phyloP scores from a whole-genome alignment of 2,329 filamentous ascomycete species.

The Arthrobotrys megalospora region DNA sequence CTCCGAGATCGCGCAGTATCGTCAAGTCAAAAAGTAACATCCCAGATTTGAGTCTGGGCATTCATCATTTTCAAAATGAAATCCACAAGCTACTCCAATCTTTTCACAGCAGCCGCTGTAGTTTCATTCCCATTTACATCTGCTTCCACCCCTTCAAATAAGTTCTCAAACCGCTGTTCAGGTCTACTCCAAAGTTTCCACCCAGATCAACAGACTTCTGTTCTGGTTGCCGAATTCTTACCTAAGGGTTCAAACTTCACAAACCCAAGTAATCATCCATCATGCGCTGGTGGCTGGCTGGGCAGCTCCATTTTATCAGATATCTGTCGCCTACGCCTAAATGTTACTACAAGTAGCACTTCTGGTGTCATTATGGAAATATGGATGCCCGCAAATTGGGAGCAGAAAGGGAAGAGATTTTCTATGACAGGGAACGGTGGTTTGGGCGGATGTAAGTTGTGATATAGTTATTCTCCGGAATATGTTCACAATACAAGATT shows the following conservation, averaged over 20 bases:
- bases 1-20: no score
- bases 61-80: slow-evolving; percentile 15
- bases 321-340: slow-evolving; percentile 41
- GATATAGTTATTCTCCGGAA: not conserved
- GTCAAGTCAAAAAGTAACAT: no score
- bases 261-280: slow-evolving; percentile 25
- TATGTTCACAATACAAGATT: no score
- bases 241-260: slow-evolving; percentile 38
- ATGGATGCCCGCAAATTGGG: slow-evolving; percentile 53
- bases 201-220: slow-evolving; percentile 29
- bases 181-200: slow-evolving; percentile 34
- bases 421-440: slow-evolving; percentile 45
- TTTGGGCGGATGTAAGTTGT: slow-evolving; percentile 35
- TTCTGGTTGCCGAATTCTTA: slow-evolving; percentile 32
- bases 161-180: slow-evolving; percentile 33
- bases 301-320: slow-evolving; percentile 21
- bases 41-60: not conserved
- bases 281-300: not conserved
- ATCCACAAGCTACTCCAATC: not conserved
- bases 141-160: slow-evolving; percentile 3
- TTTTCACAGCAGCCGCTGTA: not conserved
- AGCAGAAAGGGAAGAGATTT: slow-evolving; percentile 46
- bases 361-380: slow-evolving; percentile 47
- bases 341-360: slow-evolving; percentile 39
- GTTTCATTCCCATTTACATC: slow-evolving; percentile 3